A percentile compares a stretch with the other conserved stretches of the same genome.
phyloP scores from a whole-genome alignment of 257 asterid genomes.

The Nicotiana obtusifolia region DNA sequence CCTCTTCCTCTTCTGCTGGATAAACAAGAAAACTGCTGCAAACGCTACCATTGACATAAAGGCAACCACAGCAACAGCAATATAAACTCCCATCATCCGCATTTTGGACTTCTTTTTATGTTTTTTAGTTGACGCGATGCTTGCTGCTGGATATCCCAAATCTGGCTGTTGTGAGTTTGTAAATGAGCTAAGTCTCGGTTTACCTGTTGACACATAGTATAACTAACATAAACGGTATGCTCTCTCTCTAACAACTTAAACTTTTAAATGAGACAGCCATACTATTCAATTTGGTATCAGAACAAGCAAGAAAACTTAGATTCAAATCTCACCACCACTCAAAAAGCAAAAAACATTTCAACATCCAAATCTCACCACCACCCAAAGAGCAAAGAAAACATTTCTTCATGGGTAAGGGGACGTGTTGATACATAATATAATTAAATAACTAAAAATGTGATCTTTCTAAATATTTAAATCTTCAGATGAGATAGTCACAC shows the following conservation, averaged over 20 bases:
- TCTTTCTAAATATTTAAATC: neutral
- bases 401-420: neutral
- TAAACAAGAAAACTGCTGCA: conserved; percentile 34
- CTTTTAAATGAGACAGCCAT: neutral
- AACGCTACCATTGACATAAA: conserved; percentile 27
- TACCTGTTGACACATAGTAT: conserved; percentile 3
- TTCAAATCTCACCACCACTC: neutral
- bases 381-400: no score
- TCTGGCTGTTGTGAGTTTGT: conserved; percentile 16
- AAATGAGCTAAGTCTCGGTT: conserved; percentile 23
- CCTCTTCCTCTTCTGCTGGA: conserved; percentile 29
- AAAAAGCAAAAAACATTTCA: no score
- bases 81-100: conserved; percentile 42
- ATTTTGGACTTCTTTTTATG: conserved; percentile 30
- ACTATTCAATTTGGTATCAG: neutral
- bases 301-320: no score
- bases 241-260: neutral
- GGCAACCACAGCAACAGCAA: conserved; percentile 31
- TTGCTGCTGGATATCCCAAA: conserved; percentile 24
- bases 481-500: neutral
- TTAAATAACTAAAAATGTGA: neutral
- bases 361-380: no score
- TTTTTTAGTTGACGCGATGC: conserved; percentile 19
- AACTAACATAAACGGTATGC: neutral
- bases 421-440: neutral